Percentiles rank a stretch among this genome's conserved stretches.
Evolutionary conservation across 2,329 filamentous ascomycete genomes (phyloP).

Genomic region (Phaeophleospora eucalypticola): DNA sequence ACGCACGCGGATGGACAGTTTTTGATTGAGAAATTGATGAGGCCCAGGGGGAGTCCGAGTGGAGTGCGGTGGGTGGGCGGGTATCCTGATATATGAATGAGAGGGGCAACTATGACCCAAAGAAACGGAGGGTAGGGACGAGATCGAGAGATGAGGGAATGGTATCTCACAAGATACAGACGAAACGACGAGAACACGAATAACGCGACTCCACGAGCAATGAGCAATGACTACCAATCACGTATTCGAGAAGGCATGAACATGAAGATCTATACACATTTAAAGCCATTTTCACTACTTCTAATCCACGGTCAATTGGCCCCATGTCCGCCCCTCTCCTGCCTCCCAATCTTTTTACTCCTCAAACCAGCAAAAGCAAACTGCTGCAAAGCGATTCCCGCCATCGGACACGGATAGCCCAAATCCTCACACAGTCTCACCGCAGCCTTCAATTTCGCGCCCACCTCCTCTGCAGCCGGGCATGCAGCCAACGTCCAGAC

Average conservation of each 20-base stretch:
- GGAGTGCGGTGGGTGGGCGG: conserved; percentile 25
- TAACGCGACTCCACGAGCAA: no score
- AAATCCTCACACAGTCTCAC: conserved; percentile 38
- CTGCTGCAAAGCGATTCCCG: conserved; percentile 33
- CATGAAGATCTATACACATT: no score
- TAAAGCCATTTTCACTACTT: no score
- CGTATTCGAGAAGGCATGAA: no score
- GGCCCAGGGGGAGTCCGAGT: conserved; percentile 18
- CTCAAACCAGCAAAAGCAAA: conserved; percentile 30
- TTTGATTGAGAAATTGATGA: conserved; percentile 21
- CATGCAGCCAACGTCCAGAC: conserved; percentile 34
- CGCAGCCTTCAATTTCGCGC: conserved; percentile 37
- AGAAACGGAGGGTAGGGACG: no score
- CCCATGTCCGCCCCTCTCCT: conserved; percentile 13
- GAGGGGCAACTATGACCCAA: no score
- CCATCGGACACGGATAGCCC: conserved; percentile 35
- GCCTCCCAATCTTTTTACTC: conserved; percentile 20
- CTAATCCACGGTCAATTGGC: no score
- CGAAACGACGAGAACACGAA: no score
- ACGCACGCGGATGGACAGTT: conserved; percentile 21
- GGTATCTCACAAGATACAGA: no score
- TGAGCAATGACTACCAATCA: no score
- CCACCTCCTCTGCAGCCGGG: conserved; percentile 37
- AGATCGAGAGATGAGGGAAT: no score
- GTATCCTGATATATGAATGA: conserved; percentile 19